Percentiles rank a stretch among this genome's conserved stretches.
phyloP scores from a whole-genome alignment of 176 grass and related monocot species.

The Puccinellia tenuiflora region DNA sequence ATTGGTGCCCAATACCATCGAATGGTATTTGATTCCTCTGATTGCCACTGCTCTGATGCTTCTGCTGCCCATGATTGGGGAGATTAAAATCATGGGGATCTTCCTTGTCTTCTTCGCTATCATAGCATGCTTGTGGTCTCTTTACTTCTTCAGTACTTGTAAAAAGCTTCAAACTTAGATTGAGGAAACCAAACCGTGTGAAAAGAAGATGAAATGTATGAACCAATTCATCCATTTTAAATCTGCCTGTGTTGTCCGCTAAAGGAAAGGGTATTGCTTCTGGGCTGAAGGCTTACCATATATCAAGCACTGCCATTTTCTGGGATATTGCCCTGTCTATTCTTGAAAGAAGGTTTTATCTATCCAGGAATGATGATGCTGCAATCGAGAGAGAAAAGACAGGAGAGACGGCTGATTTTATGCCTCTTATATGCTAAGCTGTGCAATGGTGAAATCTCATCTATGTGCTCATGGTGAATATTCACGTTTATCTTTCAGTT shows the following conservation, averaged over 20 bases:
- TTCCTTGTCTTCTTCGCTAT: neutral
- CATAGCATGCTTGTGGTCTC: conserved; percentile 7
- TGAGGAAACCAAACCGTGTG: neutral
- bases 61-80: neutral
- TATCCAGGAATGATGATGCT: neutral
- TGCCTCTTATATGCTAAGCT: neutral
- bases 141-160: neutral
- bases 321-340: neutral
- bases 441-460: neutral
- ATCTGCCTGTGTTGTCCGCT: neutral
- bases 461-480: neutral
- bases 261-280: neutral
- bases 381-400: neutral
- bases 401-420: neutral
- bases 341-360: neutral
- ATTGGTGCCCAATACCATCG: neutral
- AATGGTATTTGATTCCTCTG: neutral
- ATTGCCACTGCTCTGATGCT: neutral
- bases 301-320: neutral
- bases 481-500: neutral
- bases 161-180: neutral
- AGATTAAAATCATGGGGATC: neutral
- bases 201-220: neutral
- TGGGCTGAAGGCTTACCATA: neutral
- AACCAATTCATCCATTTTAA: neutral